phyloP scores from a whole-genome alignment of 148 eudicot genomes.

The Limonium bicolor region DNA sequence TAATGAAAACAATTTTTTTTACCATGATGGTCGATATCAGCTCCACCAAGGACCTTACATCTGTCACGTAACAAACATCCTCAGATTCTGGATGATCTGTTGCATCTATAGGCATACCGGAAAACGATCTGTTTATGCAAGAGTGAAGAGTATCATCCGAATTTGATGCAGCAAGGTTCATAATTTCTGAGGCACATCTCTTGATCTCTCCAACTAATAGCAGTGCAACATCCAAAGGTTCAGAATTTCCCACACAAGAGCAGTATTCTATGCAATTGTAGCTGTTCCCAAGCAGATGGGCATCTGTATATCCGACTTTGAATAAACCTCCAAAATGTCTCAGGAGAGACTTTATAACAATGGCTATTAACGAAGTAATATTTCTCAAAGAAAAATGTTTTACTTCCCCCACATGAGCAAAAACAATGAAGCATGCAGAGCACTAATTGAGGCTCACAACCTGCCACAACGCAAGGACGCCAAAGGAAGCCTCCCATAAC shows the following conservation, averaged over 20 bases:
- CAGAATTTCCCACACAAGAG: constrained; percentile 41
- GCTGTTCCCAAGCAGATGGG: too few relatives aligned
- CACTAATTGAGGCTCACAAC: constrained; percentile 15
- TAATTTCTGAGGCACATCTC: constrained; percentile 3
- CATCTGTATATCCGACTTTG: too few relatives aligned
- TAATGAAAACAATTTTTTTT: too few relatives aligned
- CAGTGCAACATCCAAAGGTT: constrained; percentile 33
- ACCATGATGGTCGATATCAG: constrained; percentile 59
- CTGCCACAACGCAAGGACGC: constrained; percentile 19
- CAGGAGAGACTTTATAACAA: constrained; percentile 44
- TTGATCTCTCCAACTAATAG: constrained; percentile 37
- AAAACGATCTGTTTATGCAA: background rate
- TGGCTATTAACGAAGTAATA: constrained; percentile 23
- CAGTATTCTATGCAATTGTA: constrained; percentile 20
- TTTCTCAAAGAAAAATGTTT: constrained; percentile 25
- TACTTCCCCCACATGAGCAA: constrained; percentile 48
- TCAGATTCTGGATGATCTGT: constrained; percentile 6
- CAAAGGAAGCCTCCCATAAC: constrained; percentile 53
- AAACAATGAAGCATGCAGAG: constrained; percentile 53
- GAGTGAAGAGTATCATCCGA: background rate
- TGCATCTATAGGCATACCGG: constrained; percentile 6
- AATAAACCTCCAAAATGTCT: constrained; percentile 22
- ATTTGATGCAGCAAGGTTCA: constrained; percentile 1
- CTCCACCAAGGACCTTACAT: constrained; percentile 60
- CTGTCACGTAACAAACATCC: constrained; percentile 17